Conservation (phyloP, 768 basidiomycete species). For the Suillus americanus region DNA sequence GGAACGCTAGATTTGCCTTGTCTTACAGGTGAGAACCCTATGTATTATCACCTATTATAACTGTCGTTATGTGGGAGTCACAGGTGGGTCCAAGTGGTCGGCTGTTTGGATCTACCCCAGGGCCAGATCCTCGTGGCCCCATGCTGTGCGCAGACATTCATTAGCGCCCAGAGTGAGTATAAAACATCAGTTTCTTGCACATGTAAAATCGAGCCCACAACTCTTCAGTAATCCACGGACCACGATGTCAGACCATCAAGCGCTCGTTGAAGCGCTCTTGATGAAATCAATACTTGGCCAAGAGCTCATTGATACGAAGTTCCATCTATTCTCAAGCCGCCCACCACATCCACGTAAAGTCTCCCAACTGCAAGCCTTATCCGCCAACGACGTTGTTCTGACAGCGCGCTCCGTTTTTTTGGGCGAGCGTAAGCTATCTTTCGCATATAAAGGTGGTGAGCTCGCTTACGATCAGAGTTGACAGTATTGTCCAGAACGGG, state of each 20-base stretch:
- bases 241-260: conserved; percentile 11
- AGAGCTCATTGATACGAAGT: conserved; percentile 28
- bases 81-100: too few relatives aligned
- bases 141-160: background rate
- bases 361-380: conserved; percentile 21
- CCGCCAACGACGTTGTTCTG: conserved; percentile 28
- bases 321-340: conserved; percentile 28
- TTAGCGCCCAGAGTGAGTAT: background rate
- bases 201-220: background rate
- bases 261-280: conserved; percentile 21
- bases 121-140: too few relatives aligned
- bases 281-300: conserved; percentile 28
- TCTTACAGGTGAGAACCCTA: too few relatives aligned
- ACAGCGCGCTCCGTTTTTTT: conserved; percentile 30
- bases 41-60: too few relatives aligned
- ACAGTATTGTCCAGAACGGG: conserved; percentile 18
- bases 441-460: background rate
- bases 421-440: conserved; percentile 18
- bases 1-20: too few relatives aligned
- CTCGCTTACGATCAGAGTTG: background rate
- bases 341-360: conserved; percentile 14
- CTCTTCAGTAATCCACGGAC: background rate
- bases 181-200: background rate
- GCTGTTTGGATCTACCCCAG: too few relatives aligned
- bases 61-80: too few relatives aligned